Percentiles rank a stretch among this genome's conserved stretches.
Evolutionary conservation across 805 yeast species (phyloP).

Genomic region (Saturnispora sanitii): DNA sequence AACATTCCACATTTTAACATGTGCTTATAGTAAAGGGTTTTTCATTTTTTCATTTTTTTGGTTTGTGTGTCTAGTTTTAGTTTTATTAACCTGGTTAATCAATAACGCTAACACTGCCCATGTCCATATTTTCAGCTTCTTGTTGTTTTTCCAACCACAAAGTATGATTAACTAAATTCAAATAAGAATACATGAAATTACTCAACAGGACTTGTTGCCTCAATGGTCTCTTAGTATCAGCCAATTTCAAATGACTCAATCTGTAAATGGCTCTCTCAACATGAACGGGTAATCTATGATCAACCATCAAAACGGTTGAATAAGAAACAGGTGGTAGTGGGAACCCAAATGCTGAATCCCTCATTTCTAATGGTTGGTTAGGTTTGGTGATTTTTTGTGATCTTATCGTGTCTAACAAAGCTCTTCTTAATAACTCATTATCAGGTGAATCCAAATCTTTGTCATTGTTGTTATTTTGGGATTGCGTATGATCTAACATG

Average conservation of each 20-base stretch:
- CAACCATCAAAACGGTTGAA: slow-evolving; percentile 71
- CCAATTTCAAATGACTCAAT: slow-evolving; percentile 82
- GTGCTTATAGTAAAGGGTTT: too few relatives aligned
- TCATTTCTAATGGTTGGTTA: slow-evolving; percentile 47
- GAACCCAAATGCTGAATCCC: slow-evolving; percentile 81
- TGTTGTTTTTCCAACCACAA: slow-evolving; percentile 57
- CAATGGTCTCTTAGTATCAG: slow-evolving; percentile 85
- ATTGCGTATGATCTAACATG: background rate
- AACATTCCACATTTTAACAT: too few relatives aligned
- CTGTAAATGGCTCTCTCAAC: slow-evolving; percentile 94
- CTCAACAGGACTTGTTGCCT: slow-evolving; percentile 88
- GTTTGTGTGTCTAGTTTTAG: too few relatives aligned
- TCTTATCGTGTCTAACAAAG: slow-evolving; percentile 20
- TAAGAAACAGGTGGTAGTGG: slow-evolving; percentile 74
- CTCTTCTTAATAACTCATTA: slow-evolving; percentile 8
- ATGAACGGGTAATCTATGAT: slow-evolving; percentile 83
- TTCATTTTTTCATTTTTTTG: too few relatives aligned
- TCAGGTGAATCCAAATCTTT: slow-evolving; percentile 3
- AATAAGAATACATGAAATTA: slow-evolving; percentile 95
- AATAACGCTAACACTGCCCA: background rate
- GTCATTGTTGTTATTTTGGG: background rate
- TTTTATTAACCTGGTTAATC: background rate
- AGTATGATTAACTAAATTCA: slow-evolving; percentile 90
- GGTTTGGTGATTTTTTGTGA: slow-evolving; percentile 29
- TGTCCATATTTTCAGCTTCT: slow-evolving; percentile 24